Evolutionary conservation across 805 yeast genomes (phyloP).

Genomic region (Yamadazyma sp.): DNA sequence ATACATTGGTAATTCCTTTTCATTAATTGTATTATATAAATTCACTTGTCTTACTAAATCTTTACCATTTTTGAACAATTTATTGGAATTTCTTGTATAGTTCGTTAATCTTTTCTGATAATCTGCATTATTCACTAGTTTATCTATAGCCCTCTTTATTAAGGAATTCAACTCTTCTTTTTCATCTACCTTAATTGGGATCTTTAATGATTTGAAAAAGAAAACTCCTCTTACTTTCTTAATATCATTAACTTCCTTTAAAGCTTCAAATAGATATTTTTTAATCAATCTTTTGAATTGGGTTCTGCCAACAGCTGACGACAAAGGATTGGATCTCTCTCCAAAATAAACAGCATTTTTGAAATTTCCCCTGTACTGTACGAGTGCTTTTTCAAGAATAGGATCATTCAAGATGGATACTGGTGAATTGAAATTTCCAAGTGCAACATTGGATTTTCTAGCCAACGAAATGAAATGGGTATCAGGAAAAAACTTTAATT

Average conservation of each 20-base stretch:
- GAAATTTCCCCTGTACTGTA: conserved; percentile 28
- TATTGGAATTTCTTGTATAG: conserved; percentile 2
- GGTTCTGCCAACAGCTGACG: conserved; percentile 31
- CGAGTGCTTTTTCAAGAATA: conserved; percentile 18
- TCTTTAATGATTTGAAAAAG: conserved; percentile 15
- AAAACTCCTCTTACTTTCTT: conserved; percentile 23
- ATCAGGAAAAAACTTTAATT: conserved; percentile 27
- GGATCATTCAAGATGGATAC: conserved; percentile 26
- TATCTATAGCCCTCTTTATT: neutral
- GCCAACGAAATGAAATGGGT: conserved; percentile 23
- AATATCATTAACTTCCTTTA: conserved; percentile 6
- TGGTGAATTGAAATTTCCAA: conserved; percentile 28
- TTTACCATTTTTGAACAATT: neutral
- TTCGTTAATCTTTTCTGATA: conserved; percentile 2
- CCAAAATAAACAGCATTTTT: conserved; percentile 19
- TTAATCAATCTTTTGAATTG: conserved; percentile 23
- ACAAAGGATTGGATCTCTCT: conserved; percentile 24
- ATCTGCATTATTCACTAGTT: neutral
- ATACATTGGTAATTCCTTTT: conserved; percentile 14
- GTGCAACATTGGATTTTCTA: conserved; percentile 39
- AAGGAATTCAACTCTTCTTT: conserved; percentile 2
- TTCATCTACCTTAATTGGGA: conserved; percentile 21
- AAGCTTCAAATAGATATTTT: conserved; percentile 14
- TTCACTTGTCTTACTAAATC: conserved; percentile 1
- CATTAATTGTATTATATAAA: conserved; percentile 14